Evolutionary conservation across 192 early-diverging fungal genomes (phyloP).

Genomic region (Entrophospora sp.): DNA sequence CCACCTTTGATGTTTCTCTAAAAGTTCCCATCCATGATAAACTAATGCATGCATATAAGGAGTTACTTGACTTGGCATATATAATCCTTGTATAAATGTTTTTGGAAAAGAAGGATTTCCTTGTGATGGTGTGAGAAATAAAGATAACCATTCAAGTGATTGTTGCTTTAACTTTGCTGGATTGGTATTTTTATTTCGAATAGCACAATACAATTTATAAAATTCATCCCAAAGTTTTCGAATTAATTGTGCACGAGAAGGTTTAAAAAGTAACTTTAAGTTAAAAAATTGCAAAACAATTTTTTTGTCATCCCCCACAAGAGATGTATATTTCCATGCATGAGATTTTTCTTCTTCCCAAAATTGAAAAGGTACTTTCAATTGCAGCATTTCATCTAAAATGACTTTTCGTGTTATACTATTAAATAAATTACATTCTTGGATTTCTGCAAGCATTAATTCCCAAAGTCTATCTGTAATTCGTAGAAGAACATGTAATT

Average conservation of each 20-base stretch:
- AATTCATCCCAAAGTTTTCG: neutral
- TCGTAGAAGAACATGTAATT: neutral
- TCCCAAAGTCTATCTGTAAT: neutral
- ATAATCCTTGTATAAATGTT: neutral
- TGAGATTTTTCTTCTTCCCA: neutral
- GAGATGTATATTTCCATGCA: neutral
- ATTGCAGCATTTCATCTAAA: neutral
- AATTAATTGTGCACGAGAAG: neutral
- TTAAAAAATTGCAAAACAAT: neutral
- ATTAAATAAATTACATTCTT: neutral
- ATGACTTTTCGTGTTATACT: neutral
- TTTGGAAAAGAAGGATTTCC: neutral
- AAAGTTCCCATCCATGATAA: neutral
- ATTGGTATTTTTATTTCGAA: neutral
- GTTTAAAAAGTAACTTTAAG: neutral
- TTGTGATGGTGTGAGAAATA: neutral
- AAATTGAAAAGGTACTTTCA: neutral
- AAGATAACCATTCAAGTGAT: neutral
- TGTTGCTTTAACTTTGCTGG: neutral
- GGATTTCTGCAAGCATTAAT: neutral
- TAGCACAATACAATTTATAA: neutral
- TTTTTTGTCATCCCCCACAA: neutral
- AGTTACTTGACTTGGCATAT: neutral
- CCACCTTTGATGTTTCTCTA: neutral
- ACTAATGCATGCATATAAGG: neutral